Conservation (phyloP, 2,329 filamentous ascomycete species). For the Fusarium papillatum region DNA sequence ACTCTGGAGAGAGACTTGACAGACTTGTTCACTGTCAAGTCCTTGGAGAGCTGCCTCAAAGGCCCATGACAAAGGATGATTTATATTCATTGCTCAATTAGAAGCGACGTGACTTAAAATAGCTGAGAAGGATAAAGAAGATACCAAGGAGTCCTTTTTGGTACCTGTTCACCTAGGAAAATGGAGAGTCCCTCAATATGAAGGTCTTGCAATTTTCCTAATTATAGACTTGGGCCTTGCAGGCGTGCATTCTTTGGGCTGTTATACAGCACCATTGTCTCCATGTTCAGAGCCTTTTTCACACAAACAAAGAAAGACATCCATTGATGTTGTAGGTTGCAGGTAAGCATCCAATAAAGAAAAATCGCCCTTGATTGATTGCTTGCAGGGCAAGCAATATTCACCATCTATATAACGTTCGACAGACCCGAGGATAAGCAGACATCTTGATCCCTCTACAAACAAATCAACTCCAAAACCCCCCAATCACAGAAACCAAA, state of each 20-base stretch:
- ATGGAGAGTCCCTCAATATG: background rate
- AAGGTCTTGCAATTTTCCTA: background rate
- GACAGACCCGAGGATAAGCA: background rate
- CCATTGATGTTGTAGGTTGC: background rate
- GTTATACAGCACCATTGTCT: background rate
- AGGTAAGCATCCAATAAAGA: background rate
- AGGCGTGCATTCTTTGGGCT: background rate
- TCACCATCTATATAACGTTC: background rate
- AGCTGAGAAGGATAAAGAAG: background rate
- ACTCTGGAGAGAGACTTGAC: background rate
- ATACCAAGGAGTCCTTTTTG: background rate
- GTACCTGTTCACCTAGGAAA: background rate
- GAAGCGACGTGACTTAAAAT: background rate
- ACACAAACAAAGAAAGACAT: background rate
- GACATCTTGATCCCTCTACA: no score
- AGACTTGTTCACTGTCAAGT: background rate
- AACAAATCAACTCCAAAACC: no score
- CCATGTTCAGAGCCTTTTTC: background rate
- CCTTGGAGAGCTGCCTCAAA: background rate
- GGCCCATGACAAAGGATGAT: background rate
- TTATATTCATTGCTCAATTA: background rate
- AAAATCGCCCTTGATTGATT: background rate
- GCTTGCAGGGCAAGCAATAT: background rate
- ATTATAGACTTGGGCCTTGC: background rate
- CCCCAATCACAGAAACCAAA: no score